Evolutionary conservation across 2,329 filamentous ascomycete species (phyloP).

Genomic region (Trichoderma sp.): DNA sequence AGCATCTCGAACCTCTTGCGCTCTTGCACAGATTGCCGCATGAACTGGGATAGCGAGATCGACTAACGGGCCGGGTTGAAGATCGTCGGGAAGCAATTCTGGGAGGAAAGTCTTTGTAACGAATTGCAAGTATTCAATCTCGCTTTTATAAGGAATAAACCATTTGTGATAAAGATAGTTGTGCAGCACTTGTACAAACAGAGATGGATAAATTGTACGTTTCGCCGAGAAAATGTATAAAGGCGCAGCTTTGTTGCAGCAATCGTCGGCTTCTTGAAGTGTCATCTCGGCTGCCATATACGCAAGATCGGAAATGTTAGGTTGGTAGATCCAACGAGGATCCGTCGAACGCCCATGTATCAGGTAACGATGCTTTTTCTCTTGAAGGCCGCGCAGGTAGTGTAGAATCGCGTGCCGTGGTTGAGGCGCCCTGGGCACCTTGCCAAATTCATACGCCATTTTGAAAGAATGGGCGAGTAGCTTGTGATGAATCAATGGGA

Average conservation of each 20-base stretch:
- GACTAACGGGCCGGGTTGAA: not conserved
- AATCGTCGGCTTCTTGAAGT: not conserved
- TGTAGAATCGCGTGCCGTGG: not conserved
- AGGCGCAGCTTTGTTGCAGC: not conserved
- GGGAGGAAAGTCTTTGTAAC: constrained; percentile 17
- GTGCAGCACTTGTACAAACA: not conserved
- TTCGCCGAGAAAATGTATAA: not conserved
- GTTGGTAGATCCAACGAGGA: not conserved
- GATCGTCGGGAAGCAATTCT: not conserved
- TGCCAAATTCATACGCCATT: not conserved
- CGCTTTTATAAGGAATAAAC: not conserved
- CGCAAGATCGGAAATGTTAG: not conserved
- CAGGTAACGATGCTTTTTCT: not conserved
- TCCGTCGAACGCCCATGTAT: not conserved
- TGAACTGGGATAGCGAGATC: not conserved
- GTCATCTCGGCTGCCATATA: not conserved
- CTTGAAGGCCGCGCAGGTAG: not conserved
- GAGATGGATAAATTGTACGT: not conserved
- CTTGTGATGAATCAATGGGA: not conserved
- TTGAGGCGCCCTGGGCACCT: not conserved
- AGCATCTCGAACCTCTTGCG: not conserved
- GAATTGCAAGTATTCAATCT: constrained; percentile 6
- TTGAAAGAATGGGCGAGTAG: not conserved
- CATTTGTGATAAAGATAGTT: not conserved
- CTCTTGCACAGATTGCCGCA: not conserved